Evolutionary conservation across 495 filamentous ascomycete species (phyloP), one percentile per base, ranked within the genome.

Genomic region (Lasiosphaeris hirsuta): DNA sequence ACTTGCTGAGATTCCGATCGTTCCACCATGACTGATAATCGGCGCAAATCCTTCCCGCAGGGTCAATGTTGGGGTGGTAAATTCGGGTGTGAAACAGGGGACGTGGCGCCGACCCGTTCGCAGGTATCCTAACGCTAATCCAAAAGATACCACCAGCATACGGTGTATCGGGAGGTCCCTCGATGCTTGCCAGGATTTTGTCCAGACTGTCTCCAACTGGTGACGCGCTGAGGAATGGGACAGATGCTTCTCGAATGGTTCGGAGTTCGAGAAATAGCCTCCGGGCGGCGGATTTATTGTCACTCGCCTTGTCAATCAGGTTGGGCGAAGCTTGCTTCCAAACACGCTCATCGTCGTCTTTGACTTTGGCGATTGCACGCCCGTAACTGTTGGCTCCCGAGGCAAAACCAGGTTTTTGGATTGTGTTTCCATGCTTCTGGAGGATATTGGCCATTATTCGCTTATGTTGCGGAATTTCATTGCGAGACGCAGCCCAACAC

Each of bases 191-290:
- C 23, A 61, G 38, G 35, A 61, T 51, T 11, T 40, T 44, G 19
- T 49, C 51, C 1, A 49, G 34, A 34, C 17, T 33, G 35, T 63
- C 61, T 10, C 37, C 40, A 9, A 63, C 40, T 4, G 57, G 56
- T 0, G 49, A 41, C 4, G 57, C 57, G 36, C 61, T 63, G 42
- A 63, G 49, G 33, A 64, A 61, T 4, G 62, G 57, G 7, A 64
- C 50, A 7, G 34, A 48, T 48, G 52, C 48, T 35, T 37, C n/a
- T 4, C 54, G 18, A 13, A 60, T 64, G 45, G 52, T 55, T 30
- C 62, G 40, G 10, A 64, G 53, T 18, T 64, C 57, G 6, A 58
- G 52, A 39, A 64, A 57, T 19, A 58, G 52, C 40, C 62, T 33
- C 45, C 44, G 56, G 34, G 56, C 56, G 0, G 34, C 18, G 7